A percentile compares a stretch with the other conserved stretches of the same genome.
phyloP scores from a whole-genome alignment of 805 yeast species.

The Metschnikowia chrysomelidarum region DNA sequence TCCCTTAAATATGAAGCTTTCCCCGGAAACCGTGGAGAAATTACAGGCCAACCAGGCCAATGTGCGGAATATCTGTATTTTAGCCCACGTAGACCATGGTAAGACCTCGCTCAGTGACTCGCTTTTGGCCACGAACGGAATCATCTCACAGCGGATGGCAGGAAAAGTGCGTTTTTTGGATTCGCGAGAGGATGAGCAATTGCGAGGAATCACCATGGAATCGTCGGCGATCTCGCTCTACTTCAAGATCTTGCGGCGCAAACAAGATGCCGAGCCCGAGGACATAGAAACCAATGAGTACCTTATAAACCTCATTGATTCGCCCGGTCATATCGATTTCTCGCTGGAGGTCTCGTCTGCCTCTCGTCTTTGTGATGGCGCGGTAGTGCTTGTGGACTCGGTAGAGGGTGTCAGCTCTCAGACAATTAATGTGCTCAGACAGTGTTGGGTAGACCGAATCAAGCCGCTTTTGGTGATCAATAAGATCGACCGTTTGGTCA shows the following conservation, averaged over 20 bases:
- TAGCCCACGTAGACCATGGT: constrained; percentile 99
- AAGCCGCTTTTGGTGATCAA: constrained; percentile 86
- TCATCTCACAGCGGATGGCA: constrained; percentile 90
- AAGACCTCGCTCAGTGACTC: constrained; percentile 94
- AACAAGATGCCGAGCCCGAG: constrained; percentile 30
- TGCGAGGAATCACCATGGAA: constrained; percentile 97
- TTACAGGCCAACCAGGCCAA: constrained; percentile 68
- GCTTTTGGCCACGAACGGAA: constrained; percentile 90
- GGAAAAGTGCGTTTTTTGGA: constrained; percentile 93
- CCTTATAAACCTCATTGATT: constrained; percentile 87
- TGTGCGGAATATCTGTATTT: constrained; percentile 87
- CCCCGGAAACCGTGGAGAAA: constrained; percentile 59
- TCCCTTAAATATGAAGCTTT: constrained; percentile 55
- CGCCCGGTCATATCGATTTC: constrained; percentile 99
- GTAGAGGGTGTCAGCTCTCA: constrained; percentile 99
- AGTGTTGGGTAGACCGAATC: constrained; percentile 91
- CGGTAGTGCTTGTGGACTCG: constrained; percentile 90
- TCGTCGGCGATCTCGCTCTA: constrained; percentile 93
- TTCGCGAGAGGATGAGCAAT: constrained; percentile 92
- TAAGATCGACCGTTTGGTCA: constrained; percentile 82
- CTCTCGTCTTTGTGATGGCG: constrained; percentile 94
- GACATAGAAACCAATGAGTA: constrained; percentile 61
- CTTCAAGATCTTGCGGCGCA: constrained; percentile 59
- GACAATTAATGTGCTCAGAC: constrained; percentile 90
- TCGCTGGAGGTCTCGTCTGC: constrained; percentile 96